Base-by-base conservation (phyloP, 495 filamentous ascomycete genomes). In the Penicillium pancosmium region DNA sequence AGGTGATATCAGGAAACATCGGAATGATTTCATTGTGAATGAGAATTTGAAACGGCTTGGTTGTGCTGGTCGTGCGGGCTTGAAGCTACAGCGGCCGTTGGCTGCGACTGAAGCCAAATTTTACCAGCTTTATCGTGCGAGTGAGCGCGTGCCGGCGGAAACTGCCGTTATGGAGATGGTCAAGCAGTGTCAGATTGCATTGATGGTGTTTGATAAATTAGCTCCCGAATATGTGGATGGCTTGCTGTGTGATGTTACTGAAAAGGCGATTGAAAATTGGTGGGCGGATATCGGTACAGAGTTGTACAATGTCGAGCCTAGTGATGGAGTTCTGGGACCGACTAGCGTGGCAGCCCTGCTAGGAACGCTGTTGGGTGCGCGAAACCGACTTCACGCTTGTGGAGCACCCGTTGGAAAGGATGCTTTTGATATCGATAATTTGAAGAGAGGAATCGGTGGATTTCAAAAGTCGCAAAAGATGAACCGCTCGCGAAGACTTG, bases 231-330 rank as follows among this genome's bases (percentile, higher is more conserved):
- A 96, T 68, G 91, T 91, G 25, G 94, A 98, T 69, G 94, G 94
- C 2, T 72, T 97, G 31, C 82, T 98, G 12, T 98, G 94, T 66
- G 94, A 98, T 75, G 77, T 93, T 15, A 98, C 94, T 0, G 94
- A 98, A 66, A 86, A 82, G 56, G 91, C 92, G 4, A 86, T 98
- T 65, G 88, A 86, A 61, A 90, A 97, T 72, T 98, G 95, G 94
- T 98, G 94, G 94, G 86, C 88, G 3, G 91, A 97, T 63, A 88
- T 97, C 44, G 94, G 95, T 4, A 88, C 88, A 0, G 92, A 97
- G 48, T 82, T 91, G 58, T 96, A 92, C 74, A 95, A 91, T 55
- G 80, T 91, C 19, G 95, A 98, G 72, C 95, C 94, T 2, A 89
- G 86, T 19, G 95, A 98, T 72, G 93, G 92, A 12, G 90, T 92